A percentile compares a stretch with the other conserved stretches of the same genome.
These are phyloP conservation scores for Apiospora arundinis DNA, from an alignment of 2,329 filamentous ascomycete species.

Conservation along the genomic window DNA sequence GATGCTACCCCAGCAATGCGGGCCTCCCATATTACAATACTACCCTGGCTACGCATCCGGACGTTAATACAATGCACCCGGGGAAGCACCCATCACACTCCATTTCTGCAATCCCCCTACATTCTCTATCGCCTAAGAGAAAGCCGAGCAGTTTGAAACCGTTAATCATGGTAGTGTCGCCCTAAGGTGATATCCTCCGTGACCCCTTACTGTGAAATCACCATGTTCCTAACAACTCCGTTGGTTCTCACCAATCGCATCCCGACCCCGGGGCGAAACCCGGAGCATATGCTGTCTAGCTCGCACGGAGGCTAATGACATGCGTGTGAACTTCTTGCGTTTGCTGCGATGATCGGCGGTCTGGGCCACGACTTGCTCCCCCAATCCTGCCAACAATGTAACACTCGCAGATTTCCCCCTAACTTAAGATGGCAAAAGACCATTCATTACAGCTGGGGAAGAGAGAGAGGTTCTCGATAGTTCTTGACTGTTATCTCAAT, in stretches of 20 bases:
- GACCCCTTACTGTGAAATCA: background rate
- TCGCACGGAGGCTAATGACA: background rate
- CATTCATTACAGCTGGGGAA: too few species aligned
- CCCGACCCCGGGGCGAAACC: background rate
- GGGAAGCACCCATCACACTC: background rate
- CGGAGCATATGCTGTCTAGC: background rate
- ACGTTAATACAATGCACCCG: background rate
- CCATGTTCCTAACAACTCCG: background rate
- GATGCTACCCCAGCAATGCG: background rate
- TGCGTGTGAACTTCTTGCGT: background rate
- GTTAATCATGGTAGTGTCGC: background rate
- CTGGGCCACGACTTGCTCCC: background rate
- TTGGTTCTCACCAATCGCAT: background rate
- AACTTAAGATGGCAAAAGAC: background rate
- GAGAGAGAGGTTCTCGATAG: background rate
- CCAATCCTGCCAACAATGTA: background rate
- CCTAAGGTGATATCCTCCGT: background rate
- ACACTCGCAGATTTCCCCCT: background rate
- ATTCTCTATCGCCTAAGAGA: background rate
- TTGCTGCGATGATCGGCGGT: background rate
- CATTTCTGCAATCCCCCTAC: background rate
- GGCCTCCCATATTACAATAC: conserved; percentile 6
- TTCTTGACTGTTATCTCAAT: too few species aligned
- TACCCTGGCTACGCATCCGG: background rate
- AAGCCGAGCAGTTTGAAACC: background rate